A percentile compares a stretch with the other conserved stretches of the same genome.
These are phyloP conservation scores for Colletotrichum melonis DNA, from an alignment of 2,329 filamentous ascomycete species.

Conservation along the genomic window DNA sequence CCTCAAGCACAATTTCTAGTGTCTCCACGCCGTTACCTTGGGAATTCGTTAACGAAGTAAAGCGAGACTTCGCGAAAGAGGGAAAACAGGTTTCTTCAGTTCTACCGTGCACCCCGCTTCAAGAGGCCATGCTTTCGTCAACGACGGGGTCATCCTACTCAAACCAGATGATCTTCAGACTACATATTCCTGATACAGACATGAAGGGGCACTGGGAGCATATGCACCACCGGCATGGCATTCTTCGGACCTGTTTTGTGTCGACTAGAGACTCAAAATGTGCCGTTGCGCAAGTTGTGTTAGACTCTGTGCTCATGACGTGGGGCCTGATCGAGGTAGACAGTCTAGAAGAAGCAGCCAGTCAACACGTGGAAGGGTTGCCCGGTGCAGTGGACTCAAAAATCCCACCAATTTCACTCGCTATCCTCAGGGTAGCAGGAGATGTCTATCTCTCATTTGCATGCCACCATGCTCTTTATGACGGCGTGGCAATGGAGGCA, in stretches of 20 bases:
- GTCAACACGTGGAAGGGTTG: slow-evolving; percentile 53
- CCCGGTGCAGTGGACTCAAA: slow-evolving; percentile 55
- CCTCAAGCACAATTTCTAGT: background rate
- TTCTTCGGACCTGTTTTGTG: slow-evolving; percentile 81
- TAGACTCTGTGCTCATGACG: slow-evolving; percentile 56
- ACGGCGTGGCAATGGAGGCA: slow-evolving; percentile 79
- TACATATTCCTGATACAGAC: slow-evolving; percentile 60
- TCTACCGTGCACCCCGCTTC: slow-evolving; percentile 86
- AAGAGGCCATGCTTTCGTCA: slow-evolving; percentile 86
- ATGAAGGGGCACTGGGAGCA: slow-evolving; percentile 71
- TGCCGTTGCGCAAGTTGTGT: slow-evolving; percentile 79
- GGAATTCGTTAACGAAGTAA: background rate
- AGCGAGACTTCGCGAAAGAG: slow-evolving; percentile 42
- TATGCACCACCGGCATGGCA: slow-evolving; percentile 76
- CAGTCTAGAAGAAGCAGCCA: slow-evolving; percentile 49
- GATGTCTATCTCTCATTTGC: slow-evolving; percentile 57
- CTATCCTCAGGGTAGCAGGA: slow-evolving; percentile 48
- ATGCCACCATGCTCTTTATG: slow-evolving; percentile 87
- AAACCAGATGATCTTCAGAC: slow-evolving; percentile 76
- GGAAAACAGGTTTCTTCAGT: slow-evolving; percentile 62
- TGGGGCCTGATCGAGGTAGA: slow-evolving; percentile 53
- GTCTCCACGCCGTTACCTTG: background rate
- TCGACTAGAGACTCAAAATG: slow-evolving; percentile 69
- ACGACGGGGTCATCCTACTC: slow-evolving; percentile 69
- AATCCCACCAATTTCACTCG: slow-evolving; percentile 58